A percentile compares a stretch with the other conserved stretches of the same genome.
phyloP scores from a whole-genome alignment of 257 asterid species.

The Penstemon newberryi region DNA sequence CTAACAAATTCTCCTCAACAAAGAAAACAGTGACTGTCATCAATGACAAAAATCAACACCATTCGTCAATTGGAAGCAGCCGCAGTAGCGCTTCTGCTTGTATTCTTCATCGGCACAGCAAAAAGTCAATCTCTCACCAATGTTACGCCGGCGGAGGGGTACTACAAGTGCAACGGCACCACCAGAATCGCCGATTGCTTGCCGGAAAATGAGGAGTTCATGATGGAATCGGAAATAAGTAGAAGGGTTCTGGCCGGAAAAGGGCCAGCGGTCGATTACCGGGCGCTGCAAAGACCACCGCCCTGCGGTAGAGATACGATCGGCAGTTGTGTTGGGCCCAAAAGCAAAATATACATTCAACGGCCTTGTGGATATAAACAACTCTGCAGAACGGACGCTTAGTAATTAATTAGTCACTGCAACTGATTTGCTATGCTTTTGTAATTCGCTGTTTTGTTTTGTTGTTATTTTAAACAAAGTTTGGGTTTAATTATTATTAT shows the following conservation, averaged over 20 bases:
- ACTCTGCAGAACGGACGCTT: neutral
- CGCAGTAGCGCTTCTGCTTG: neutral
- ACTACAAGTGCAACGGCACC: conserved; percentile 16
- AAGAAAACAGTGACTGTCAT: neutral
- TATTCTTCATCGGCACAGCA: neutral
- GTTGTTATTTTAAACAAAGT: too few species aligned
- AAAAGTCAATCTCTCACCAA: neutral
- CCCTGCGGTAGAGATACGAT: neutral
- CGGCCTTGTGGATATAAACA: neutral
- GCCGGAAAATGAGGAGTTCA: conserved; percentile 22
- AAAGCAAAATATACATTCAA: neutral
- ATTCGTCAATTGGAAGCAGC: neutral
- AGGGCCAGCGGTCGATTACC: neutral
- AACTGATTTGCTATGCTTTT: neutral
- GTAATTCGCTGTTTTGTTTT: too few species aligned
- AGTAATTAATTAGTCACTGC: neutral
- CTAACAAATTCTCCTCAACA: neutral
- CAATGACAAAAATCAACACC: neutral
- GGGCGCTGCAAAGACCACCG: neutral
- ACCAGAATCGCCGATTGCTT: conserved; percentile 19
- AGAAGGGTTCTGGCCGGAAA: conserved; percentile 24
- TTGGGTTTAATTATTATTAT: too few species aligned
- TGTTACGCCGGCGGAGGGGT: neutral
- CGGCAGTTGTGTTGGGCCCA: neutral
- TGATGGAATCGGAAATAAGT: conserved; percentile 32